Percentiles rank a stretch among this genome's conserved stretches.
phyloP scores from a whole-genome alignment of 2,329 filamentous ascomycete species.

The Myotisia sp. region DNA sequence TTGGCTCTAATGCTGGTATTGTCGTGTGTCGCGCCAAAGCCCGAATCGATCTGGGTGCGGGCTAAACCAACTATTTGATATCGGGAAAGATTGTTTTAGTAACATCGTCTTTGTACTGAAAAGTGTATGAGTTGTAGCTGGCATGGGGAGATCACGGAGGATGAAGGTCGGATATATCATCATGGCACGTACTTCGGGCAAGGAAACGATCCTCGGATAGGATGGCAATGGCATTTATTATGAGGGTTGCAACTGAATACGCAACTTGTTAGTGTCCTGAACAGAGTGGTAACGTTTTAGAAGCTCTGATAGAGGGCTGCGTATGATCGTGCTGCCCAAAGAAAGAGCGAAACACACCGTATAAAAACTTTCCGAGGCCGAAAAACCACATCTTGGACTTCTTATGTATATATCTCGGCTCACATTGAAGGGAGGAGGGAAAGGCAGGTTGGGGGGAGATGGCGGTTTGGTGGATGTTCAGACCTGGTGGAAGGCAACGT shows the following conservation, averaged over 20 bases:
- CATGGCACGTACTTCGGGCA: slow-evolving; percentile 47
- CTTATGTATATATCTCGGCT: too few species aligned
- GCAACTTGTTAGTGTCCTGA: slow-evolving; percentile 11
- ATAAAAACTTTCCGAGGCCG: slow-evolving; percentile 56
- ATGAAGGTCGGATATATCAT: background rate
- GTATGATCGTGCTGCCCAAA: too few species aligned
- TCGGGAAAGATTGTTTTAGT: slow-evolving; percentile 3
- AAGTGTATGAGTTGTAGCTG: background rate
- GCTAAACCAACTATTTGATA: slow-evolving; percentile 60
- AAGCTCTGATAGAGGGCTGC: background rate
- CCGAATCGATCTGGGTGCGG: slow-evolving; percentile 47
- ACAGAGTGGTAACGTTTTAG: background rate
- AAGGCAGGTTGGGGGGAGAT: too few species aligned
- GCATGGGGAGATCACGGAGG: slow-evolving; percentile 7
- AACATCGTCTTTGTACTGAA: background rate
- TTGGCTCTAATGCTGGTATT: slow-evolving; percentile 74
- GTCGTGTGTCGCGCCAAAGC: slow-evolving; percentile 58
- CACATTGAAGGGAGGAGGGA: too few species aligned
- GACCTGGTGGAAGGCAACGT: too few species aligned
- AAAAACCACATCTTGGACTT: slow-evolving; percentile 52
- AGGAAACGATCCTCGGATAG: slow-evolving; percentile 93
- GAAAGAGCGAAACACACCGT: slow-evolving; percentile 37
- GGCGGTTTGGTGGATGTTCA: too few species aligned
- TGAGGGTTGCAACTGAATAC: slow-evolving; percentile 57
- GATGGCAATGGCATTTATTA: slow-evolving; percentile 86